phyloP scores from a whole-genome alignment of 164 flowering plant genomes.

The Amborella trichopoda region DNA sequence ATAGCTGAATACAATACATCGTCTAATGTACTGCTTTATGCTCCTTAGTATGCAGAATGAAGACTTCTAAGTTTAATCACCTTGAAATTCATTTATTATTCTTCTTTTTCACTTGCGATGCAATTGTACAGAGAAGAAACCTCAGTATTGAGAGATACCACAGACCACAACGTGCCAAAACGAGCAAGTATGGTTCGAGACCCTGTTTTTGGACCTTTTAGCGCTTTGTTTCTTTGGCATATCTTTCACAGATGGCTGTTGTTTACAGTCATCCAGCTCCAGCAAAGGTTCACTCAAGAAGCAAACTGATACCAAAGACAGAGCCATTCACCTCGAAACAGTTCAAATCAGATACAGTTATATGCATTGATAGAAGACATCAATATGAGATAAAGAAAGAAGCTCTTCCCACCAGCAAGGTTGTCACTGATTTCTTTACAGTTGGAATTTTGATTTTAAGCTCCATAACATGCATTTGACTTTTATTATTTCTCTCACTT shows the following conservation, averaged over 20 bases:
- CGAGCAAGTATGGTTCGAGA: neutral
- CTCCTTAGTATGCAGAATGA: neutral
- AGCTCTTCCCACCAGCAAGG: slow-evolving; percentile 18
- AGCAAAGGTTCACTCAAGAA: slow-evolving; percentile 10
- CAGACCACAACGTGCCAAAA: neutral
- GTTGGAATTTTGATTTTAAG: neutral
- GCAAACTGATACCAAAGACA: slow-evolving; percentile 18
- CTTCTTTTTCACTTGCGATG: neutral
- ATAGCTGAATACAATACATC: slow-evolving; percentile 11
- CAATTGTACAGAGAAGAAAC: slow-evolving; percentile 23
- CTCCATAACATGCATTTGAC: neutral
- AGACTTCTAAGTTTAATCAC: neutral
- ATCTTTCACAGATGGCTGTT: slow-evolving; percentile 5
- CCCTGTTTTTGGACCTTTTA: neutral
- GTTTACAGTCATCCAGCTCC: slow-evolving; percentile 21
- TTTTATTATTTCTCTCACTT: neutral
- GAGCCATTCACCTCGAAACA: slow-evolving; percentile 39
- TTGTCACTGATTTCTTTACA: slow-evolving; percentile 9
- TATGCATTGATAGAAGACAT: slow-evolving; percentile 27
- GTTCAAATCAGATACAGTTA: too few species aligned
- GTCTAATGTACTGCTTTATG: slow-evolving; percentile 22
- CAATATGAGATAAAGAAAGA: slow-evolving; percentile 14
- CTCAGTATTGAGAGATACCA: slow-evolving; percentile 2
- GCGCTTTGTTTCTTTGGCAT: neutral
- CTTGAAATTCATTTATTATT: slow-evolving; percentile 1